phyloP scores from a whole-genome alignment of 331 rosid species.

The Spiraea crenata region DNA sequence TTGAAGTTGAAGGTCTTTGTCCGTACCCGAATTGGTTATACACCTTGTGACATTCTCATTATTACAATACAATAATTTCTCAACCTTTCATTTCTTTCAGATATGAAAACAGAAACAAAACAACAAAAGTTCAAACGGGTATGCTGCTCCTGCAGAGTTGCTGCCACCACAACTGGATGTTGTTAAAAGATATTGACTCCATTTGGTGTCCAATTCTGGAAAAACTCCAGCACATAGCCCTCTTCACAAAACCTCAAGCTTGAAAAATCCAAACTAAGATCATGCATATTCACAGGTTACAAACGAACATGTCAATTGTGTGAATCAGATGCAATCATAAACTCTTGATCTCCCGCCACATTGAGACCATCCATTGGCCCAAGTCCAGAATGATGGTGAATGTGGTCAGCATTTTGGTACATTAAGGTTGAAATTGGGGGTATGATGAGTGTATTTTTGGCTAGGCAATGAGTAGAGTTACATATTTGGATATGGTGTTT shows the following conservation, averaged over 20 bases:
- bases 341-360: slow-evolving; percentile 2
- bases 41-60: no score
- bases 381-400: slow-evolving; percentile 15
- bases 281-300: not conserved
- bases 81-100: no score
- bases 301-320: not conserved
- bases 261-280: not conserved
- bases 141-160: not conserved
- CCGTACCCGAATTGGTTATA: no score
- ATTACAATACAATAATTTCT: no score
- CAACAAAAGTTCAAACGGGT: not conserved
- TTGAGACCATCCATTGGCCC: slow-evolving; percentile 13
- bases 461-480: slow-evolving; percentile 10
- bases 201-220: not conserved
- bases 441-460: slow-evolving; percentile 4
- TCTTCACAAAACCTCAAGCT: not conserved
- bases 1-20: no score
- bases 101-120: not conserved
- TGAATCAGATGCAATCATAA: slow-evolving; percentile 1
- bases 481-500: not conserved
- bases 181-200: not conserved
- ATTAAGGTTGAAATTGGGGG: slow-evolving; percentile 14
- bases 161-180: not conserved
- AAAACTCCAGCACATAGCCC: not conserved
- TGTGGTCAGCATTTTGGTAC: slow-evolving; percentile 22